Evolutionary conservation across 106 monocot species (phyloP).

Genomic region (Gastrodia elata): DNA sequence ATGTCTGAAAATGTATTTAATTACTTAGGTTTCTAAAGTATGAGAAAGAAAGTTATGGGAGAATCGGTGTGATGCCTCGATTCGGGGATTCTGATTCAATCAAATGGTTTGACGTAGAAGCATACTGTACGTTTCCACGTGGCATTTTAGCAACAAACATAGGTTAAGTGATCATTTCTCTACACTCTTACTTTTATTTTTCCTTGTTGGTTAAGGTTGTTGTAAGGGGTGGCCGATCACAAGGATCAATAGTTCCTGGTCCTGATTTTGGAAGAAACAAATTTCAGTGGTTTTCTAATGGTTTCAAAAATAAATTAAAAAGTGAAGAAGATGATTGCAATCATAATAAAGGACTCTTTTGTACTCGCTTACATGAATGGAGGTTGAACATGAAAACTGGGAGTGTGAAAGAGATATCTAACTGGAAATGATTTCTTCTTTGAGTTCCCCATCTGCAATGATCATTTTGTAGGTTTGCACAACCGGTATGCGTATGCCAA

Average conservation of each 20-base stretch:
- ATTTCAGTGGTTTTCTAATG: constrained; percentile 28
- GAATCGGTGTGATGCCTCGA: constrained; percentile 57
- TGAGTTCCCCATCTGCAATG: constrained; percentile 37
- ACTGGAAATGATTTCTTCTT: constrained; percentile 24
- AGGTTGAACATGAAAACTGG: constrained; percentile 36
- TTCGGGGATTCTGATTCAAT: constrained; percentile 39
- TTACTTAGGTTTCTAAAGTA: constrained; percentile 32
- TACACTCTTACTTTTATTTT: neutral
- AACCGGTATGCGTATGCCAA: constrained; percentile 39
- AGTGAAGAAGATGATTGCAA: neutral
- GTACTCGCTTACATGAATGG: constrained; percentile 39
- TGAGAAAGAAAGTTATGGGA: constrained; percentile 45
- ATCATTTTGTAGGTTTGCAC: constrained; percentile 16
- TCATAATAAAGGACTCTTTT: constrained; percentile 11
- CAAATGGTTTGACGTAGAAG: constrained; percentile 35
- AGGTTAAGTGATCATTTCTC: neutral
- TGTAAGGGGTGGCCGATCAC: constrained; percentile 28
- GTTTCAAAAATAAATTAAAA: neutral
- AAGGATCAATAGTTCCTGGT: constrained; percentile 36
- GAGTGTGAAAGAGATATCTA: constrained; percentile 24
- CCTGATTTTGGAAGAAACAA: constrained; percentile 23
- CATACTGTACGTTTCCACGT: constrained; percentile 15
- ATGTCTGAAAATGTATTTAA: neutral
- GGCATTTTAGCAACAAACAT: neutral
- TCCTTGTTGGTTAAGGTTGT: constrained; percentile 26